These are phyloP conservation scores for Darksidea phi DNA, from an alignment of 495 filamentous ascomycete species.

Conservation along the genomic window DNA sequence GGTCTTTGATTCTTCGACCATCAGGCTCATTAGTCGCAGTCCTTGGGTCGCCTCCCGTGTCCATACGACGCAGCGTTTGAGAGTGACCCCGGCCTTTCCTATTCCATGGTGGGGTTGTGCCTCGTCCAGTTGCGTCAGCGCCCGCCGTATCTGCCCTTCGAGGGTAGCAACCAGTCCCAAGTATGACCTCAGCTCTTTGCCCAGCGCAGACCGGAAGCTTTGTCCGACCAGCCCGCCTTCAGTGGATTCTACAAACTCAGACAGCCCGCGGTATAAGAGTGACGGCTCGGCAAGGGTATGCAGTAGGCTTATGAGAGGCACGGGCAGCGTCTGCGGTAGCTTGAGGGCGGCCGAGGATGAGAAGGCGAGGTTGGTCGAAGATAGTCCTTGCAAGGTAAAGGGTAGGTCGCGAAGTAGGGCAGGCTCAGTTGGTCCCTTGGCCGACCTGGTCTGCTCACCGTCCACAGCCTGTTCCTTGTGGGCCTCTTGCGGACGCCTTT, in stretches of 20 bases:
- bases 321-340: conserved; percentile 73
- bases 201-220: conserved; percentile 87
- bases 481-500: conserved; percentile 60
- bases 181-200: conserved; percentile 82
- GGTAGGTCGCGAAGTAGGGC: conserved; percentile 86
- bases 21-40: conserved; percentile 86
- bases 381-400: conserved; percentile 91
- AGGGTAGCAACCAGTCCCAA: conserved; percentile 88
- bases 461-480: conserved; percentile 53
- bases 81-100: conserved; percentile 86
- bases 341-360: conserved; percentile 61
- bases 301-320: conserved; percentile 82
- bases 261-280: conserved; percentile 76
- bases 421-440: conserved; percentile 53
- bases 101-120: conserved; percentile 62
- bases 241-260: conserved; percentile 72
- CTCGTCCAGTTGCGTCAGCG: conserved; percentile 66
- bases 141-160: conserved; percentile 88
- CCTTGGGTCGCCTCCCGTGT: conserved; percentile 97
- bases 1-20: conserved; percentile 82
- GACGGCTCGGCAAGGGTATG: conserved; percentile 92
- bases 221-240: conserved; percentile 80
- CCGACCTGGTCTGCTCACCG: conserved; percentile 4
- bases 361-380: conserved; percentile 80
- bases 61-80: conserved; percentile 97